These are phyloP conservation scores for Aspergillus aculeatinus DNA, from an alignment of 2,329 filamentous ascomycete genomes.

Conservation along the genomic window DNA sequence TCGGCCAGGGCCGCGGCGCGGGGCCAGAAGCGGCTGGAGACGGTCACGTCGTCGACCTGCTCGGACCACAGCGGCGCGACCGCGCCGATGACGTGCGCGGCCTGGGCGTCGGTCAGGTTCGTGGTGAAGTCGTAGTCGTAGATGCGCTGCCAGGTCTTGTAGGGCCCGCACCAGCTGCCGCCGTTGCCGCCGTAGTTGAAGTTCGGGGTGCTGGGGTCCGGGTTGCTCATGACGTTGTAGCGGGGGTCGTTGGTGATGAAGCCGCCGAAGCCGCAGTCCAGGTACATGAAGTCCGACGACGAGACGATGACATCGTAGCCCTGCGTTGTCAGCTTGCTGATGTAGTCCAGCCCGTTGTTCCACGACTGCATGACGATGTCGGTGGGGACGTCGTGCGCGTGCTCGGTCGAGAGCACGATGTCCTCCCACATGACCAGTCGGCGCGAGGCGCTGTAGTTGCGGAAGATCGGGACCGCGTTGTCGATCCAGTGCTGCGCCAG, in stretches of 20 bases:
- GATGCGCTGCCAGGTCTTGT: slow-evolving; percentile 62
- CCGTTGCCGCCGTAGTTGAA: slow-evolving; percentile 58
- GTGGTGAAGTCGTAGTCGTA: slow-evolving; percentile 58
- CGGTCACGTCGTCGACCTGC: slow-evolving; percentile 54
- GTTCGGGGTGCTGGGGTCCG: slow-evolving; percentile 44
- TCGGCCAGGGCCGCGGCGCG: slow-evolving; percentile 58
- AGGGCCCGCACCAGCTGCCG: slow-evolving; percentile 59
- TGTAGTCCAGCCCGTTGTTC: slow-evolving; percentile 55
- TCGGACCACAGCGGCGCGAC: slow-evolving; percentile 55
- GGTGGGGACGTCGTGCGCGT: slow-evolving; percentile 50
- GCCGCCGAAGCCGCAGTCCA: slow-evolving; percentile 57
- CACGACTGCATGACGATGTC: slow-evolving; percentile 56
- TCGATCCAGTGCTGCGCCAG: slow-evolving; percentile 58
- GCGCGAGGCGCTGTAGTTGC: slow-evolving; percentile 42
- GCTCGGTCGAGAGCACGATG: slow-evolving; percentile 46
- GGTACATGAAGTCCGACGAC: slow-evolving; percentile 56
- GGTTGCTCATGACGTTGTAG: slow-evolving; percentile 56
- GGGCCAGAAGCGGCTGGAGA: slow-evolving; percentile 56
- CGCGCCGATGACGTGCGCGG: slow-evolving; percentile 53
- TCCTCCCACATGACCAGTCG: slow-evolving; percentile 61
- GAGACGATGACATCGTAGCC: slow-evolving; percentile 60
- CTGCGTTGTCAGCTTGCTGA: slow-evolving; percentile 50
- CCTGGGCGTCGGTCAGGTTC: slow-evolving; percentile 49
- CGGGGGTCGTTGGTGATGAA: slow-evolving; percentile 56
- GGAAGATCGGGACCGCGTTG: slow-evolving; percentile 53